These are phyloP conservation scores for Lycium barbarum DNA, from an alignment of 257 asterid species.

Conservation along the genomic window DNA sequence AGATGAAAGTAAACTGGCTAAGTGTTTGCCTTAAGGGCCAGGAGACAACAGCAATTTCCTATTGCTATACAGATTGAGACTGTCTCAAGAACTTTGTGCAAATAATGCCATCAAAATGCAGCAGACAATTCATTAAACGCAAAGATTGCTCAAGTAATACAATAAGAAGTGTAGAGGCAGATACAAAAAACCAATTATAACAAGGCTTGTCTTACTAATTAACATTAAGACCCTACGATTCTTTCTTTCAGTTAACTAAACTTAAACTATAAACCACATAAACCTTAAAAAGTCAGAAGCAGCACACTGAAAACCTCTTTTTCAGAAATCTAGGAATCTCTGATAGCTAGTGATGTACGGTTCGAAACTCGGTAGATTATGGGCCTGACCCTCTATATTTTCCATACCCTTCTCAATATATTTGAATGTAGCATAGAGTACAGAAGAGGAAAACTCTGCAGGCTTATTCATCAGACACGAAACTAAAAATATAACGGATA, in stretches of 20 bases:
- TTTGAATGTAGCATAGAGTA: neutral
- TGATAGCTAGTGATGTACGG: neutral
- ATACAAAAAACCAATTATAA: neutral
- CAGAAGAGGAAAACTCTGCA: neutral
- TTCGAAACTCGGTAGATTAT: neutral
- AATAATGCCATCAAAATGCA: conserved; percentile 2
- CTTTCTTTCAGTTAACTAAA: neutral
- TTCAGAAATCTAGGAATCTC: neutral
- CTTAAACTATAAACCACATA: neutral
- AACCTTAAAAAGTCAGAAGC: neutral
- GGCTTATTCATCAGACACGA: neutral
- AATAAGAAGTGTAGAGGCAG: neutral
- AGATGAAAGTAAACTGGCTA: neutral
- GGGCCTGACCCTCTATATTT: neutral
- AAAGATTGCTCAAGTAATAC: neutral
- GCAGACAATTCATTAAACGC: neutral
- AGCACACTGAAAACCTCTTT: neutral
- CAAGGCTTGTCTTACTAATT: neutral
- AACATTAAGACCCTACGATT: neutral
- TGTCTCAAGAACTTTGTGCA: neutral
- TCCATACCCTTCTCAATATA: neutral
- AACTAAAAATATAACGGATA: neutral
- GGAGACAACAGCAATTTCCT: neutral
- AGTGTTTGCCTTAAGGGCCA: neutral
- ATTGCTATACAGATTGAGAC: neutral